Evolutionary conservation across 2,329 filamentous ascomycete species (phyloP), one percentile per base, ranked within the genome.

Genomic region (Purpureocillium lavendulum): DNA sequence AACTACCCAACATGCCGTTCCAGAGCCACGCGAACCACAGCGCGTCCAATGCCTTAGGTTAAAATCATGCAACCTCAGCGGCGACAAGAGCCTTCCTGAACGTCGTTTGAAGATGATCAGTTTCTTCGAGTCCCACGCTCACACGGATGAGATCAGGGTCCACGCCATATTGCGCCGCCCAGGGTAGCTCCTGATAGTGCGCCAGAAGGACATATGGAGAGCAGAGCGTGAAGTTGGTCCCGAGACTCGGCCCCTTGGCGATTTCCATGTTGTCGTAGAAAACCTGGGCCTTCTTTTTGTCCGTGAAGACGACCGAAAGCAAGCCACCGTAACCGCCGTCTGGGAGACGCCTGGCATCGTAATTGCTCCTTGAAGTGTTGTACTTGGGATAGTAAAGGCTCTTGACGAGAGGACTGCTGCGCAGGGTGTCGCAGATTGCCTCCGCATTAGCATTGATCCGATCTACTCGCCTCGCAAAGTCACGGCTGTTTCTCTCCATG

Each of bases 171-270:
- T 80, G 70, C 18, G 75, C 78, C 33, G 85, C 87, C 92, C 92
- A 98, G n/a, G 89, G 82, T 32, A 97, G 61, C 67, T 98, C 92
- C 34, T 75, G 71, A 54, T 92, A 98, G 61, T 98, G 92, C 4
- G 92, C 92, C 26, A 98, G 64, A 28, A 98, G 68, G 16, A 92
- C 87, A 59, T 95, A 98, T 1, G 92, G 92, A 36, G 83, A 94
- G 41, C 83, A 83, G 30, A 98, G 69, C 0, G 92, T 97, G 58
- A 98, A 98, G 61, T 98, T 98, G 1, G 92, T 97, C 2, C 92
- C 92, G 36, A 98, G 68, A 61, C 88, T 96, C 0, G 92, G 92
- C 0, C 92, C 92, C 61, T 98, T 98, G 30, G 87, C 81, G 2
- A 88, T 92, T 45, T 94, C 80, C 13, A 98, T 66, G 11, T 76